Percentiles rank a stretch among this genome's conserved stretches.
Conservation (phyloP, 331 rosid species). For the Pyrus hybrid region DNA sequence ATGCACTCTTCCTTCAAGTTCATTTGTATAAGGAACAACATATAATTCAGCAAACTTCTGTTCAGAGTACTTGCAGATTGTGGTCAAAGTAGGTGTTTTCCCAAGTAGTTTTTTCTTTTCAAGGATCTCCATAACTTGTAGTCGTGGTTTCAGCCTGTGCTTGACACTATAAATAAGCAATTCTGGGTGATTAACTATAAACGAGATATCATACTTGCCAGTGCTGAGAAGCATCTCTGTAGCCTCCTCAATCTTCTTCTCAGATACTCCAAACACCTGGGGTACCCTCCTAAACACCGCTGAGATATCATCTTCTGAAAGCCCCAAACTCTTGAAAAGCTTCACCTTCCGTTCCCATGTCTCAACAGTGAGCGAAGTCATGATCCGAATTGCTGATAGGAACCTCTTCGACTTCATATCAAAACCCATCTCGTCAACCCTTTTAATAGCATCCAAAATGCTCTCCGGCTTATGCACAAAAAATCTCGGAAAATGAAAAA, state of each 20-base stretch:
- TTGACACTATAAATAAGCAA: conserved; percentile 19
- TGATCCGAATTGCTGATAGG: conserved; percentile 19
- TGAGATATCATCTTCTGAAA: conserved; percentile 15
- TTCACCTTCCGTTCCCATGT: conserved; percentile 31
- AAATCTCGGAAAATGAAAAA: conserved; percentile 18
- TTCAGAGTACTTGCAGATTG: neutral
- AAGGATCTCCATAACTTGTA: conserved; percentile 8
- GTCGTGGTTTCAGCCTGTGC: conserved; percentile 23
- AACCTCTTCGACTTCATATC: conserved; percentile 21
- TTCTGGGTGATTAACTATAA: conserved; percentile 12
- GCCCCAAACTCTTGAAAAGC: conserved; percentile 21
- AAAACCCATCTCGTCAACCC: conserved; percentile 22
- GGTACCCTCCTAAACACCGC: conserved; percentile 14
- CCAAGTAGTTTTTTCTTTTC: conserved; percentile 8
- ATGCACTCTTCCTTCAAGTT: neutral
- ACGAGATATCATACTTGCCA: conserved; percentile 6
- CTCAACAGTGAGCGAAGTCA: conserved; percentile 19
- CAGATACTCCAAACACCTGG: conserved; percentile 15
- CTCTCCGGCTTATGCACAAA: conserved; percentile 13
- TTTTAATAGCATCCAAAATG: conserved; percentile 11
- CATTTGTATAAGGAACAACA: conserved; percentile 18
- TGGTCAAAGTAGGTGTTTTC: conserved; percentile 6
- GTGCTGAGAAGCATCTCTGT: conserved; percentile 5
- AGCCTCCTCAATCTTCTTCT: conserved; percentile 17
- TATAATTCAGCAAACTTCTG: conserved; percentile 4